Evolutionary conservation across 2,329 filamentous ascomycete species (phyloP), one percentile per base, ranked within the genome.

Genomic region (Endoconidiophora polonica): DNA sequence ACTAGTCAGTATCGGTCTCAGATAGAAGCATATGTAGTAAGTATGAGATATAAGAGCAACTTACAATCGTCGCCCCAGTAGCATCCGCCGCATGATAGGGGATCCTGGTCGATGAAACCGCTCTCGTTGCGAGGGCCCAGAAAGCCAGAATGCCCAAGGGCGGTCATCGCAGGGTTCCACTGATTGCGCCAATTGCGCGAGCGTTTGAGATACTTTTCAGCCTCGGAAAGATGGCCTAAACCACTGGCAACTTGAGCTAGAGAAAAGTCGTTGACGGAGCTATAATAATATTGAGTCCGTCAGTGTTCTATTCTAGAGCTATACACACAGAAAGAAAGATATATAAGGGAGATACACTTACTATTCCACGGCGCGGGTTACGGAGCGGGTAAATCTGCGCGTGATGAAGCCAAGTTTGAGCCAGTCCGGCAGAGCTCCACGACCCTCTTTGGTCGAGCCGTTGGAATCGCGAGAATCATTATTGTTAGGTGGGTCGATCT

Each of bases 141-240:
- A 59, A 85, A 85, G 0, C 81, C 81, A 0, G 65, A 70, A 61
- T 81, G 82, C 3, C 71, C 73, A 0, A 80, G 66, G 0, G 75
- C 74, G 1, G 65, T 67, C 42, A 76, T 69, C 44, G 73, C 60
- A 0, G 70, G 59, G 59, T 84, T 79, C 79, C 79, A 86, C 55
- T 84, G 79, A 58, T 83, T 83, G 14, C 76, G 70, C 81, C 81
- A 86, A 57, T 83, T 79, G 7, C 71, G 68, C 0, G 77, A 81
- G 6, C 80, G 72, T 43, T 71, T 65, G 23, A 83, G 66, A 56
- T 84, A 85, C 48, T 69, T 78, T 2, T 63, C 54, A 3, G 74
- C 72, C 40, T 79, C 74, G 1, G 63, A 62, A 0, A 57, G 51
- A 44, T 72, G 70, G 1, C 67, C 69, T 2, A 83, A 62, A 0